Evolutionary conservation across 768 basidiomycete species (phyloP).

Genomic region (Fomitopsis pulvina): DNA sequence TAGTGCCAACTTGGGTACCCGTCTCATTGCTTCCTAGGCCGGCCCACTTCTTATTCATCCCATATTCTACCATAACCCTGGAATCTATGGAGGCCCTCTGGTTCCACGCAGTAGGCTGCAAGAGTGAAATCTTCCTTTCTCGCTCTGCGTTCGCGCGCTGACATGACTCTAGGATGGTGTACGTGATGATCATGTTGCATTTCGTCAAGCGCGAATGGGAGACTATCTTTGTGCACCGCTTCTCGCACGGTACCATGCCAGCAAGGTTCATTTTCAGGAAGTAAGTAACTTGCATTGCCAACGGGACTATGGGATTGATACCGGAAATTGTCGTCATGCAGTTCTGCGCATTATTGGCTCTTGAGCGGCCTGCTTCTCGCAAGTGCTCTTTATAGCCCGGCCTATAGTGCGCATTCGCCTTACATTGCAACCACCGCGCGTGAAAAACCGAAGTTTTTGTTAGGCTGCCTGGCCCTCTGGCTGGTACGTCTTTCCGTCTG

Average conservation of each 20-base stretch:
- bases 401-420: slow-evolving; percentile 60
- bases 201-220: slow-evolving; percentile 91
- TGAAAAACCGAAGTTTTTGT: slow-evolving; percentile 62
- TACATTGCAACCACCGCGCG: slow-evolving; percentile 57
- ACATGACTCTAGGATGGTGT: slow-evolving; percentile 46
- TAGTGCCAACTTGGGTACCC: background rate
- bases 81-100: slow-evolving; percentile 59
- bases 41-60: slow-evolving; percentile 92
- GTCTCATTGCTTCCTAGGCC: slow-evolving; percentile 34
- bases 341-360: slow-evolving; percentile 86
- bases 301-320: too few relatives aligned
- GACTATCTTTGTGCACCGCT: slow-evolving; percentile 90
- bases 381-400: slow-evolving; percentile 74
- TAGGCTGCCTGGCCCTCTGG: slow-evolving; percentile 62
- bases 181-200: slow-evolving; percentile 73
- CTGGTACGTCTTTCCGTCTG: slow-evolving; percentile 44
- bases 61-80: slow-evolving; percentile 66
- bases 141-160: slow-evolving; percentile 2
- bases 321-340: slow-evolving; percentile 25
- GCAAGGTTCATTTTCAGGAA: slow-evolving; percentile 82
- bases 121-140: slow-evolving; percentile 37
- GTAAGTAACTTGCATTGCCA: slow-evolving; percentile 37
- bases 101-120: slow-evolving; percentile 76
- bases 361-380: slow-evolving; percentile 77
- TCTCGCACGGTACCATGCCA: slow-evolving; percentile 95